phyloP scores from a whole-genome alignment of 2,329 filamentous ascomycete species.

The Thelonectria olida region DNA sequence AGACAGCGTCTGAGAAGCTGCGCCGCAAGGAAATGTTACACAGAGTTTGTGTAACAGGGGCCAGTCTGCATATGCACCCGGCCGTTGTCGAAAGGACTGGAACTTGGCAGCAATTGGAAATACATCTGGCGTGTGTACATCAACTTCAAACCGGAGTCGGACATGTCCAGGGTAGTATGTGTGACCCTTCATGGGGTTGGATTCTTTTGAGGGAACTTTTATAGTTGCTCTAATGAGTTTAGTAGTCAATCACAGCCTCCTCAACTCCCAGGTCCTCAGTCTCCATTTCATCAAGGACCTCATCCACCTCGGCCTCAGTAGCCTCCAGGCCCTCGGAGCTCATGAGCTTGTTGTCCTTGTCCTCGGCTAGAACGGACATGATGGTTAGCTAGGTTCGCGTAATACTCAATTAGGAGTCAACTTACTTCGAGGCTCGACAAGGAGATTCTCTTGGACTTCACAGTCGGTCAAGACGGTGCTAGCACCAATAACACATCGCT shows the following conservation, averaged over 20 bases:
- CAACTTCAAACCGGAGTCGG: background rate
- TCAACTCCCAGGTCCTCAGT: conserved; percentile 44
- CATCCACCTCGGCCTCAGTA: conserved; percentile 69
- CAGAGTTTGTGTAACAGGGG: background rate
- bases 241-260: conserved; percentile 32
- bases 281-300: conserved; percentile 57
- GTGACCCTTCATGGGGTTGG: background rate
- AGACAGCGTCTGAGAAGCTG: background rate
- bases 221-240: background rate
- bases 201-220: too few species aligned
- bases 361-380: conserved; percentile 60
- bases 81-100: background rate
- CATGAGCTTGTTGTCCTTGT: conserved; percentile 74
- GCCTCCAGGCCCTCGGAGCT: conserved; percentile 72
- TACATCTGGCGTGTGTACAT: background rate
- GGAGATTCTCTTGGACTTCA: conserved; percentile 89
- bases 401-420: conserved; percentile 33
- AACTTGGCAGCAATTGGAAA: background rate
- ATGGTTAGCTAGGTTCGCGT: conserved; percentile 20
- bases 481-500: conserved; percentile 83
- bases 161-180: background rate
- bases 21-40: background rate
- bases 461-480: conserved; percentile 85
- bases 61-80: conserved; percentile 12
- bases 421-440: conserved; percentile 82